Evolutionary conservation across 257 asterid species (phyloP).

Genomic region (Ophiorrhiza pumila): DNA sequence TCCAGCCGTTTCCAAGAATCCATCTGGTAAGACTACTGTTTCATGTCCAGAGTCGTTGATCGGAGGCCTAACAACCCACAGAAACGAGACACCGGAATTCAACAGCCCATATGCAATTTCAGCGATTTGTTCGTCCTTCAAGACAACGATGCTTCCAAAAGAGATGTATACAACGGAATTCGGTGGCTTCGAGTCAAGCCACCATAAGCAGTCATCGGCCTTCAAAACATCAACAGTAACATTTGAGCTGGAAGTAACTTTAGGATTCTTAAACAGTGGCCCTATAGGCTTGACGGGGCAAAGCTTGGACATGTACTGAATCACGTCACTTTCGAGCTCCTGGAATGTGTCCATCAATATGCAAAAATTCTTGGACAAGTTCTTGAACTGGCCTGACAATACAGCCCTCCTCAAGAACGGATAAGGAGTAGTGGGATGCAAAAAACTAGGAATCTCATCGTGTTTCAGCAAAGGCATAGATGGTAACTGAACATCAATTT

Average conservation of each 20-base stretch:
- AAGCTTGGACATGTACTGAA: constrained; percentile 39
- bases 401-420: constrained; percentile 35
- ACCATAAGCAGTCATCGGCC: constrained; percentile 47
- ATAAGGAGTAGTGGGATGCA: constrained; percentile 43
- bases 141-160: constrained; percentile 59
- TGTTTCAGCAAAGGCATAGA: constrained; percentile 50
- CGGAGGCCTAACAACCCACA: constrained; percentile 60
- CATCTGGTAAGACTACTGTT: constrained; percentile 37
- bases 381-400: constrained; percentile 44
- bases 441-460: constrained; percentile 64
- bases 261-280: constrained; percentile 47
- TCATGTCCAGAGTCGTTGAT: neutral
- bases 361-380: constrained; percentile 44
- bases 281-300: constrained; percentile 60
- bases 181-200: constrained; percentile 54
- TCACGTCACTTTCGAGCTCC: constrained; percentile 46
- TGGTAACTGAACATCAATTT: constrained; percentile 51
- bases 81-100: constrained; percentile 43
- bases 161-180: constrained; percentile 72
- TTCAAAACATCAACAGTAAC: constrained; percentile 43
- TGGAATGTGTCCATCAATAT: constrained; percentile 66
- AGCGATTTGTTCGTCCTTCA: constrained; percentile 57
- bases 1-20: constrained; percentile 47
- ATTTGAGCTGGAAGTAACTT: neutral
- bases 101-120: constrained; percentile 65